Evolutionary conservation across 345 rosid species (phyloP).

Genomic region (Excoecaria agallocha): DNA sequence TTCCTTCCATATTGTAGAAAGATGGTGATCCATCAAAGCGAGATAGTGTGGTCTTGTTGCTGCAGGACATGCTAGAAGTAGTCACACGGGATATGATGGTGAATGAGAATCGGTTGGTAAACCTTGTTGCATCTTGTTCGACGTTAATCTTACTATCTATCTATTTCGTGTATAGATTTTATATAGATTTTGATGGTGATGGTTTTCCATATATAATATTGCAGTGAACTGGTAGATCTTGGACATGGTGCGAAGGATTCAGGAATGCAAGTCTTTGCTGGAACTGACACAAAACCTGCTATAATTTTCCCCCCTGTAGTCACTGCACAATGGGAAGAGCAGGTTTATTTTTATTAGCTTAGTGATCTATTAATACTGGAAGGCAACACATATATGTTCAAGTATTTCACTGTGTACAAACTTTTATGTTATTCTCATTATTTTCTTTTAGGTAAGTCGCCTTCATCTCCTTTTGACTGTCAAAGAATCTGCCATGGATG

Average conservation of each 20-base stretch:
- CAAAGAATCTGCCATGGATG: conserved; percentile 83
- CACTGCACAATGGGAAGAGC: conserved; percentile 92
- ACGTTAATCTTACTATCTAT: neutral
- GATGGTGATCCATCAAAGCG: conserved; percentile 68
- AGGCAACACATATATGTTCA: neutral
- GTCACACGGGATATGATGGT: conserved; percentile 94
- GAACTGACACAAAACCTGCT: conserved; percentile 83
- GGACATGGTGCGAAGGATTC: conserved; percentile 87
- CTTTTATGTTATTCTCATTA: conserved; percentile 10
- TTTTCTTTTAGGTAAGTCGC: conserved; percentile 66
- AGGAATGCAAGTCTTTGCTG: conserved; percentile 93
- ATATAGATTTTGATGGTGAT: neutral
- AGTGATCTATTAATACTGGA: conserved; percentile 11
- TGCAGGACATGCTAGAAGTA: conserved; percentile 96
- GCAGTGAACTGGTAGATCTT: conserved; percentile 80
- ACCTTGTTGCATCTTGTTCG: conserved; percentile 20
- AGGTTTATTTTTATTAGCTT: conserved; percentile 41
- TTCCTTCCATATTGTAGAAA: conserved; percentile 58
- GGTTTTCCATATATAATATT: conserved; percentile 7
- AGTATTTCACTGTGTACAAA: conserved; percentile 1
- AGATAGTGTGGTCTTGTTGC: conserved; percentile 72
- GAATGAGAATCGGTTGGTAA: conserved; percentile 82
- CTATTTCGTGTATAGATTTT: conserved; percentile 4
- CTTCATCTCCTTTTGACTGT: conserved; percentile 89
- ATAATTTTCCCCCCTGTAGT: conserved; percentile 70